Evolutionary conservation across 2,329 filamentous ascomycete species (phyloP).

Genomic region (Elsinoe batatas): DNA sequence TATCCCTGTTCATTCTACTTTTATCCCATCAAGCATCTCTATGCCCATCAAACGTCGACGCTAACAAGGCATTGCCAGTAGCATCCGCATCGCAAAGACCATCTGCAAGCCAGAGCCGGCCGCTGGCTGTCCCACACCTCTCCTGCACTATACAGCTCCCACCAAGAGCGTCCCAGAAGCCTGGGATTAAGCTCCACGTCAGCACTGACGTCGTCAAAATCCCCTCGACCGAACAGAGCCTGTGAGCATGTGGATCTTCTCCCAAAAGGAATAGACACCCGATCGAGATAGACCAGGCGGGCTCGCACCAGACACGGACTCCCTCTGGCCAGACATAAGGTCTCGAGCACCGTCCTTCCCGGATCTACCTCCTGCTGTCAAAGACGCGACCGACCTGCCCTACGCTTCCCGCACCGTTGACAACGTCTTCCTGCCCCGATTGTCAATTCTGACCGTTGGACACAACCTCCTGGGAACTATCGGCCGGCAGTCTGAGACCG

Average conservation of each 20-base stretch:
- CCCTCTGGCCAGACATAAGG: conserved; percentile 13
- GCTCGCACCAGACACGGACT: conserved; percentile 8
- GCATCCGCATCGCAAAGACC: neutral
- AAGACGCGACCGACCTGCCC: conserved; percentile 12
- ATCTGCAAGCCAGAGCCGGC: neutral
- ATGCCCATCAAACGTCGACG: neutral
- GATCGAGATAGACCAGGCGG: conserved; percentile 6
- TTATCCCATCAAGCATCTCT: neutral
- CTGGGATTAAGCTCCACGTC: conserved; percentile 1
- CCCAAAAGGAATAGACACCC: conserved; percentile 9
- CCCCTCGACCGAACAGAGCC: neutral
- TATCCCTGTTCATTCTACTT: neutral
- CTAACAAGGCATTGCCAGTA: neutral
- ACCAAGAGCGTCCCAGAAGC: neutral
- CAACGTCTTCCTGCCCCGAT: conserved; percentile 13
- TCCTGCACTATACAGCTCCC: neutral
- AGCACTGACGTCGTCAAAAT: conserved; percentile 5
- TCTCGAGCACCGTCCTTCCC: conserved; percentile 1
- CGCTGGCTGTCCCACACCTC: neutral
- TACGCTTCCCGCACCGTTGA: conserved; percentile 12
- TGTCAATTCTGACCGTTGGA: conserved; percentile 13
- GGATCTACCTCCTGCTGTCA: conserved; percentile 9
- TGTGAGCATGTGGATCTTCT: conserved; percentile 4
- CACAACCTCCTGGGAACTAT: conserved; percentile 14
- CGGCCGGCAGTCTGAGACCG: conserved; percentile 14